phyloP scores from a whole-genome alignment of 768 basidiomycete genomes.

The Sporobolomyces pararoseus region DNA sequence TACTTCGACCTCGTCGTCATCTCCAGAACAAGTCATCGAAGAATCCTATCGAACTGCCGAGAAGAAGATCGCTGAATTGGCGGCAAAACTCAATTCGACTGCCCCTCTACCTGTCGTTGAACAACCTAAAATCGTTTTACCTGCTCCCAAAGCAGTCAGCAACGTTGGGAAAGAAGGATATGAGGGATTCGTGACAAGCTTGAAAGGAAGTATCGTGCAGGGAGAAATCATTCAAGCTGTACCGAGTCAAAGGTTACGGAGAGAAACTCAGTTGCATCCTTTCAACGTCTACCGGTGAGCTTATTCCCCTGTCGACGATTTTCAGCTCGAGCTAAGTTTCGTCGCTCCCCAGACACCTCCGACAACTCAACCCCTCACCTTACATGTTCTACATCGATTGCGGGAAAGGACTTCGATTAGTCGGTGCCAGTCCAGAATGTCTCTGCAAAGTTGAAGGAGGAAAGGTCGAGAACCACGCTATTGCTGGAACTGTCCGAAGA shows the following conservation, averaged over 20 bases:
- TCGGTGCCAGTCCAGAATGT: constrained; percentile 98
- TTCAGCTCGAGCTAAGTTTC: background rate
- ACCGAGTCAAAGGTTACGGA: constrained; percentile 82
- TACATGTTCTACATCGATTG: constrained; percentile 99
- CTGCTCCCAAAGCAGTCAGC: constrained; percentile 59
- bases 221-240: constrained; percentile 99
- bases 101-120: constrained; percentile 50
- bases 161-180: constrained; percentile 94
- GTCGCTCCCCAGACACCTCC: constrained; percentile 56
- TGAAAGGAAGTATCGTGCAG: constrained; percentile 90
- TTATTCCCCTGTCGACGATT: background rate
- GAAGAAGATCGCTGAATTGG: constrained; percentile 34
- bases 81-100: constrained; percentile 25
- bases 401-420: constrained; percentile 76
- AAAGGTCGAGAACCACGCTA: constrained; percentile 94
- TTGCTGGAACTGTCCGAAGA: constrained; percentile 87
- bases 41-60: constrained; percentile 30
- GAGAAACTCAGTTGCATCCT: constrained; percentile 82
- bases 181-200: constrained; percentile 77
- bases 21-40: constrained; percentile 49
- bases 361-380: constrained; percentile 93
- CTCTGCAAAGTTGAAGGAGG: constrained; percentile 90
- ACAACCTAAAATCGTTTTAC: constrained; percentile 50
- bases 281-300: constrained; percentile 83
- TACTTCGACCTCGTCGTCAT: constrained; percentile 51